Conservation (phyloP, 1,284 basidiomycete genomes). For the Sporisorium graminicola region DNA sequence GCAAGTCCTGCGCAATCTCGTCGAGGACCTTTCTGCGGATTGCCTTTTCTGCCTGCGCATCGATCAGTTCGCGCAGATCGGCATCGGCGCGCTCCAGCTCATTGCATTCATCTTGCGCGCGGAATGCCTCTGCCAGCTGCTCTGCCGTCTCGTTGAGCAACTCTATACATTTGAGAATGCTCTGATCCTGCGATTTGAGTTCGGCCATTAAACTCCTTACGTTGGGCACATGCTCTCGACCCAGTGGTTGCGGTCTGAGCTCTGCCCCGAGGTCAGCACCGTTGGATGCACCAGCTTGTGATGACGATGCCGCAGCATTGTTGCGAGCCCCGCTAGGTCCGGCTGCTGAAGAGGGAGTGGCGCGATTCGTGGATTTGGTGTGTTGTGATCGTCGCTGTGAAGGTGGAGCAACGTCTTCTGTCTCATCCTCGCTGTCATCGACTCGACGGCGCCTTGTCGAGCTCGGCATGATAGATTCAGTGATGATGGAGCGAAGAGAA, state of each 20-base stretch:
- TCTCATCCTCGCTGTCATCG: slow-evolving; percentile 27
- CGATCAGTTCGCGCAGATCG: slow-evolving; percentile 54
- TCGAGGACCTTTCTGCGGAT: slow-evolving; percentile 37
- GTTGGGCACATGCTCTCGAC: slow-evolving; percentile 29
- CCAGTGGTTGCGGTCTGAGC: slow-evolving; percentile 32
- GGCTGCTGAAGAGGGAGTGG: slow-evolving; percentile 8
- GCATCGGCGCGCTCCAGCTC: slow-evolving; percentile 46
- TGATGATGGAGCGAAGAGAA: not conserved
- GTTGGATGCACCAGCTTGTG: not conserved
- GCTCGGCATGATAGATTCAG: slow-evolving; percentile 17
- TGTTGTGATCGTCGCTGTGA: slow-evolving; percentile 22
- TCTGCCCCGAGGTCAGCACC: slow-evolving; percentile 12
- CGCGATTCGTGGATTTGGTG: not conserved
- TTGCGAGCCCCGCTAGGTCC: slow-evolving; percentile 13
- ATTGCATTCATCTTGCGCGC: slow-evolving; percentile 13
- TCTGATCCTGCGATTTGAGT: slow-evolving; percentile 24
- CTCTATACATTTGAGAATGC: slow-evolving; percentile 28
- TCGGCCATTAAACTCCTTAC: slow-evolving; percentile 23
- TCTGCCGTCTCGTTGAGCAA: slow-evolving; percentile 46
- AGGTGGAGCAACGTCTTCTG: slow-evolving; percentile 11
- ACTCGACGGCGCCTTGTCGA: slow-evolving; percentile 28
- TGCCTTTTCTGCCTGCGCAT: slow-evolving; percentile 49
- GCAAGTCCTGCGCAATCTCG: slow-evolving; percentile 39
- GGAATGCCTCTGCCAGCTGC: slow-evolving; percentile 39
- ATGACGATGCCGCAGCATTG: not conserved